These are phyloP conservation scores for Alternaria sp. DNA, from an alignment of 2,329 filamentous ascomycete species.

Conservation along the genomic window DNA sequence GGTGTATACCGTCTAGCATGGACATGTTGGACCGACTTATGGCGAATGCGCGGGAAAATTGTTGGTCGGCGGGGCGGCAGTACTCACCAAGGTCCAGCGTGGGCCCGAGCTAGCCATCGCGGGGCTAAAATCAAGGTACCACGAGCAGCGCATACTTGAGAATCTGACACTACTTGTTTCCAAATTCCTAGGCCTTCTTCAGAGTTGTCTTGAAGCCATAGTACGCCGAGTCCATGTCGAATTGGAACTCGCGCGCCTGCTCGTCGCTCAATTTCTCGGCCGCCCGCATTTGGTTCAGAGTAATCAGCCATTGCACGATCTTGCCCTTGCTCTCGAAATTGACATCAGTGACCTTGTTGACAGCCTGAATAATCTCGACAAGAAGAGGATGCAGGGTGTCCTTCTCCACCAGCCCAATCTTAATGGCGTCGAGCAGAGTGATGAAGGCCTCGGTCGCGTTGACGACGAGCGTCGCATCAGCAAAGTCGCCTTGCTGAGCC, in stretches of 20 bases:
- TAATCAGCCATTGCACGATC: constrained; percentile 98
- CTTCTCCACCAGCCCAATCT: constrained; percentile 90
- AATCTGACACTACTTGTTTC: background rate
- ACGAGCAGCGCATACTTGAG: background rate
- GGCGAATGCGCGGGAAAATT: constrained; percentile 16
- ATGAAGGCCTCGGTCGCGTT: constrained; percentile 98
- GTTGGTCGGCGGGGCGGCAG: constrained; percentile 16
- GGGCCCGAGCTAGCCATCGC: constrained; percentile 29
- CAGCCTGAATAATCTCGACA: constrained; percentile 94
- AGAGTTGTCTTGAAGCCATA: constrained; percentile 88
- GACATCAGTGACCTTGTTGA: constrained; percentile 94
- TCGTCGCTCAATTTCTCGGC: constrained; percentile 88
- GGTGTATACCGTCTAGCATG: constrained; percentile 38
- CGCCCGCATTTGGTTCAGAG: constrained; percentile 96
- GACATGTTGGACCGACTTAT: constrained; percentile 32
- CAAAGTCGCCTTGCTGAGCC: constrained; percentile 50
- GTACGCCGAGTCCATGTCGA: constrained; percentile 95
- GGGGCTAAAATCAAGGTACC: constrained; percentile 13
- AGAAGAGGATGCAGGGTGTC: constrained; percentile 95
- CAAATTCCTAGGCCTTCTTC: constrained; percentile 46
- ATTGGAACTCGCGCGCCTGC: constrained; percentile 85
- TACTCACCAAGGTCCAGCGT: constrained; percentile 22
- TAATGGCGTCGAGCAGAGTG: constrained; percentile 93
- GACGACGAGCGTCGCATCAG: constrained; percentile 74
- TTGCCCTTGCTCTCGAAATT: constrained; percentile 96